Conservation (phyloP, 2,329 filamentous ascomycete genomes). For the Pseudomassariella vexata region DNA sequence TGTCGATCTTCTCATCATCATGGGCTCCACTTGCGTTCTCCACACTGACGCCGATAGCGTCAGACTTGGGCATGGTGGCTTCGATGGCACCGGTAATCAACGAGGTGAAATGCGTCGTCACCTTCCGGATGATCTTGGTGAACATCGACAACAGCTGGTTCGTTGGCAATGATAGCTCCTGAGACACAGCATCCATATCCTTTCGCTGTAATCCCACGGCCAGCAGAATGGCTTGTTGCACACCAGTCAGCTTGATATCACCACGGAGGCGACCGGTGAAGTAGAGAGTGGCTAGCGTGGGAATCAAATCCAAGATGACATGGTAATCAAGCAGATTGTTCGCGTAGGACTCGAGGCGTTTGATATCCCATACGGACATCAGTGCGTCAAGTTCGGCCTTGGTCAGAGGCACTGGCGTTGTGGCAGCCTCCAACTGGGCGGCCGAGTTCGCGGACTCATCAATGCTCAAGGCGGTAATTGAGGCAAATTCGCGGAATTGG, state of each 20-base stretch:
- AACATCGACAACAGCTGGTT: constrained; percentile 93
- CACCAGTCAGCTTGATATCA: constrained; percentile 66
- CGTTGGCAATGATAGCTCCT: constrained; percentile 67
- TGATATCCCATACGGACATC: constrained; percentile 89
- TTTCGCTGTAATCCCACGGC: constrained; percentile 89
- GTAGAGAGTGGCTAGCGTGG: constrained; percentile 74
- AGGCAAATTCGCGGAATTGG: constrained; percentile 79
- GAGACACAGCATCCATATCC: constrained; percentile 71
- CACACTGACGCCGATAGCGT: constrained; percentile 51
- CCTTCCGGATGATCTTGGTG: constrained; percentile 89
- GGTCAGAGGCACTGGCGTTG: constrained; percentile 50
- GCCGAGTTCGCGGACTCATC: constrained; percentile 78
- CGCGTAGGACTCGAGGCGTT: constrained; percentile 89
- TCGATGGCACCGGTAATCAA: constrained; percentile 71
- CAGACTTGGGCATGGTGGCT: constrained; percentile 55
- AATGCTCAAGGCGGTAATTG: constrained; percentile 75
- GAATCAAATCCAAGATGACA: constrained; percentile 89
- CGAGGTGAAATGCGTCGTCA: constrained; percentile 69
- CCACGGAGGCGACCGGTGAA: constrained; percentile 71
- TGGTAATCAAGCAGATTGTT: constrained; percentile 98
- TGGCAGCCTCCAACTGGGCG: constrained; percentile 57
- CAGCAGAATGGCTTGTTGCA: constrained; percentile 84
- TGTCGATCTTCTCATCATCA: constrained; percentile 61
- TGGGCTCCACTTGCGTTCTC: constrained; percentile 59
- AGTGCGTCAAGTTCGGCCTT: constrained; percentile 72